Evolutionary conservation across 352 stramenopile species (phyloP).

Genomic region (Phytophthora melonis): DNA sequence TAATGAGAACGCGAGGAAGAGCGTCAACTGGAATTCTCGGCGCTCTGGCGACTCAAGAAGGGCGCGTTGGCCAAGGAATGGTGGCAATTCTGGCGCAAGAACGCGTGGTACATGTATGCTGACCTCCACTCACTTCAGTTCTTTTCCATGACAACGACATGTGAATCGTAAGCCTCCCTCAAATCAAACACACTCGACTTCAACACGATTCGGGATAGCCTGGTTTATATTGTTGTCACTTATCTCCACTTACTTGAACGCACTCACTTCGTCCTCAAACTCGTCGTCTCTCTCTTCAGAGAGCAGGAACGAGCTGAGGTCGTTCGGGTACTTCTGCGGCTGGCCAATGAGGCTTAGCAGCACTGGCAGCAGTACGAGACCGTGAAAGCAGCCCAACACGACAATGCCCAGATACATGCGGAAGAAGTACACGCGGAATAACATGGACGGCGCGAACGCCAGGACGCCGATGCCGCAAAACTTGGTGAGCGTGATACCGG

Average conservation of each 20-base stretch:
- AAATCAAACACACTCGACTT: neutral
- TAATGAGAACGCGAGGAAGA: too few relatives aligned
- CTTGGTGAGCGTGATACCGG: conserved; percentile 94
- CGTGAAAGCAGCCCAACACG: conserved; percentile 86
- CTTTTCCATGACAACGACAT: neutral
- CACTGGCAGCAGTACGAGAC: conserved; percentile 82
- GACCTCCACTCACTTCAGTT: neutral
- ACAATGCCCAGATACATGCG: conserved; percentile 94
- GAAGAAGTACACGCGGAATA: conserved; percentile 95
- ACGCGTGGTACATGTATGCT: neutral
- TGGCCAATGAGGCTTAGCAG: conserved; percentile 82
- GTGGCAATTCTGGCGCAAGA: conserved; percentile 6
- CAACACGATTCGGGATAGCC: neutral
- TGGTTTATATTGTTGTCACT: neutral
- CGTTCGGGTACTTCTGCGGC: conserved; percentile 55
- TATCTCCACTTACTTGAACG: conserved; percentile 24
- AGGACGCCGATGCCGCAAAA: conserved; percentile 91
- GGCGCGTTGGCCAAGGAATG: conserved; percentile 1
- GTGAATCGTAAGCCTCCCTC: neutral
- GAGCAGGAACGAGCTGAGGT: conserved; percentile 76
- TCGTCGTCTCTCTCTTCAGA: conserved; percentile 76
- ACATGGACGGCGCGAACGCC: conserved; percentile 89
- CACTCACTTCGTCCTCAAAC: conserved; percentile 46
- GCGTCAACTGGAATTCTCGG: neutral
- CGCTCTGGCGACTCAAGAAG: conserved; percentile 9